Base-by-base conservation (phyloP, 1,284 basidiomycete genomes). In the Fomitopsis schrenkii region DNA sequence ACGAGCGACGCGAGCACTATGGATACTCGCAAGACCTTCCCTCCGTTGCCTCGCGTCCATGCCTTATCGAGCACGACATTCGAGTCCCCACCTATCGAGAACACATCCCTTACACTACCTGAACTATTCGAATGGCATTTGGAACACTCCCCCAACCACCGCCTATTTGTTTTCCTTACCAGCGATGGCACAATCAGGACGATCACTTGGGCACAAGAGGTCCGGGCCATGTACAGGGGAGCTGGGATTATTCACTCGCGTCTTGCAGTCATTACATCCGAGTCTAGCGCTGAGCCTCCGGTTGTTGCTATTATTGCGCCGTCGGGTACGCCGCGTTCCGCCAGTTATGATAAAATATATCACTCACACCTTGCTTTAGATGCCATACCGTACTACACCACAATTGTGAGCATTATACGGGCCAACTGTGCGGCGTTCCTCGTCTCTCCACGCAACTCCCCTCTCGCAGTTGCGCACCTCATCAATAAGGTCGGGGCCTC, bases 361-460 rank as follows among this genome's bases (percentile, higher is more conserved):
- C 19, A 2, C n/a, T 45, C 26, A 54, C n/a, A 30, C 48, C 12
- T 44, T 22, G 14, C 38, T 5, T 15, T 33, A 75, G 75, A 77
- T 57, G 60, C 71, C n/a, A 67, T 76, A 54, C 71, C 71, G 0
- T 75, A 72, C 58, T 66, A 69, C 35, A 66, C 70, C 6, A 44
- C 67, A 7, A 59, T 70, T 30, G 48, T 66, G 17, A 71, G 72
- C 33, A 68, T 76, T 15, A 59, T 67, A 48, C 67, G 65, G 15
- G 66, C 70, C 2, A 74, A 74, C 9, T 71, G 63, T 59, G 58
- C 59, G 1, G 66, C 66, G 2, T 79, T 79, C 62, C 71, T 72
- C 0, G 70, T 79, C 28, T 79, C 78, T 0, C 71, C 75, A 0
- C 70, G 78, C 26, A 79, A 79, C 59, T 78, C 77, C 1, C 65